Evolutionary conservation across 2,329 filamentous ascomycete genomes (phyloP).

Genomic region (Fusarium transvaalense): DNA sequence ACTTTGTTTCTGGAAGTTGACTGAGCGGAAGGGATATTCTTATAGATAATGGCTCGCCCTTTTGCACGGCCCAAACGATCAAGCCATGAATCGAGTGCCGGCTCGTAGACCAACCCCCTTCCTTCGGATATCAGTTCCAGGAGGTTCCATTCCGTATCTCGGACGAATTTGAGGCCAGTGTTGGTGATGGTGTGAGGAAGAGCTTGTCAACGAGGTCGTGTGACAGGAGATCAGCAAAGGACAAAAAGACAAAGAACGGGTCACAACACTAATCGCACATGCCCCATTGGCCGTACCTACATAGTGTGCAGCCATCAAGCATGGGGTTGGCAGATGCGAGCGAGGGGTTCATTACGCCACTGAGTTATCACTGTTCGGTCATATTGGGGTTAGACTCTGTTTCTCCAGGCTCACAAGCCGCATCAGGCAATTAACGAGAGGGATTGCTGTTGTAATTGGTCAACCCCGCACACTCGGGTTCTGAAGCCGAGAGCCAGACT

Average conservation of each 20-base stretch:
- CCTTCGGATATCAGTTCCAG: background rate
- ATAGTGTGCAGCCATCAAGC: background rate
- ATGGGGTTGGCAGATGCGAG: background rate
- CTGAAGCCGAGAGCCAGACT: conserved; percentile 1
- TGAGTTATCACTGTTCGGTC: conserved; percentile 3
- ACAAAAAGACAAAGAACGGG: background rate
- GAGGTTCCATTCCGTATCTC: background rate
- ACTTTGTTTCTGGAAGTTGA: background rate
- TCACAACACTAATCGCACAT: conserved; percentile 2
- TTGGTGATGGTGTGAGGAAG: conserved; percentile 8
- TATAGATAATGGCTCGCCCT: background rate
- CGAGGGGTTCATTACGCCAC: background rate
- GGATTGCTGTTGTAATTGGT: background rate
- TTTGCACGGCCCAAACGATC: background rate
- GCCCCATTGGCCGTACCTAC: conserved; percentile 8
- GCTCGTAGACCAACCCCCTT: background rate
- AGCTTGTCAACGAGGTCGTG: conserved; percentile 5
- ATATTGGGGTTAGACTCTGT: conserved; percentile 4
- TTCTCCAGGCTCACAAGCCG: conserved; percentile 4
- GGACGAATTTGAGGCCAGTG: background rate
- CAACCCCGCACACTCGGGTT: conserved; percentile 6
- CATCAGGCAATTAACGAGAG: conserved; percentile 9
- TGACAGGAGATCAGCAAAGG: conserved; percentile 11
- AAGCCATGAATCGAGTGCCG: background rate
- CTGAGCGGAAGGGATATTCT: background rate